Conservation (phyloP, 306 rosid species). For the Notholithocarpus densiflorus region DNA sequence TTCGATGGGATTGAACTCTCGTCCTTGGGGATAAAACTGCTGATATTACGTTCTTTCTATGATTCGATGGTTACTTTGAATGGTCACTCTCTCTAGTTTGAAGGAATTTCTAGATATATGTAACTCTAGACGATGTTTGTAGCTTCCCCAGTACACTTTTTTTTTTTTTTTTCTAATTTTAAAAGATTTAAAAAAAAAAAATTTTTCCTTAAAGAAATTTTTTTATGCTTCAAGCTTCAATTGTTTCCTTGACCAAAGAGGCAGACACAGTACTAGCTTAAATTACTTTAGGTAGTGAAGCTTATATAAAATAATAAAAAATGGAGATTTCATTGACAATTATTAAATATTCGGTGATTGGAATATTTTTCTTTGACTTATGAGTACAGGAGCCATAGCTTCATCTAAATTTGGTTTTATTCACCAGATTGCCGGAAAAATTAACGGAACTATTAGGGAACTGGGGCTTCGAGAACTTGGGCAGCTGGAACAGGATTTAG, state of each 20-base stretch:
- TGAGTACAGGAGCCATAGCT: slow-evolving; percentile 11
- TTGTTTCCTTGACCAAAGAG: not conserved
- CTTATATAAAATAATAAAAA: no score
- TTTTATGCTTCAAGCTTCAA: not conserved
- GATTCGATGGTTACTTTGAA: no score
- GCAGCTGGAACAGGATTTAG: slow-evolving; percentile 87
- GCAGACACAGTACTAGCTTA: not conserved
- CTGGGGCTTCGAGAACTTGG: slow-evolving; percentile 79
- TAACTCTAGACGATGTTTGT: no score
- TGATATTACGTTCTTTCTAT: no score
- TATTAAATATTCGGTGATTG: not conserved
- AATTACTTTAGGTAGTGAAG: not conserved
- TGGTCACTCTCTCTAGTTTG: no score
- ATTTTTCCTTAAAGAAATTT: not conserved
- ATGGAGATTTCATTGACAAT: not conserved
- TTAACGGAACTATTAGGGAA: slow-evolving; percentile 69
- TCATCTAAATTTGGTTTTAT: slow-evolving; percentile 22
- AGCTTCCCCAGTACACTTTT: no score
- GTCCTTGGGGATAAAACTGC: no score
- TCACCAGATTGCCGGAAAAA: slow-evolving; percentile 81
- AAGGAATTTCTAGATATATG: no score
- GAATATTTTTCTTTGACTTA: slow-evolving; percentile 18
- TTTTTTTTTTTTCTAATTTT: no score
- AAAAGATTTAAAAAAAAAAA: no score
- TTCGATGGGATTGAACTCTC: no score